Conservation (phyloP, 2,329 filamentous ascomycete genomes). For the Hypoxylon sp. region DNA sequence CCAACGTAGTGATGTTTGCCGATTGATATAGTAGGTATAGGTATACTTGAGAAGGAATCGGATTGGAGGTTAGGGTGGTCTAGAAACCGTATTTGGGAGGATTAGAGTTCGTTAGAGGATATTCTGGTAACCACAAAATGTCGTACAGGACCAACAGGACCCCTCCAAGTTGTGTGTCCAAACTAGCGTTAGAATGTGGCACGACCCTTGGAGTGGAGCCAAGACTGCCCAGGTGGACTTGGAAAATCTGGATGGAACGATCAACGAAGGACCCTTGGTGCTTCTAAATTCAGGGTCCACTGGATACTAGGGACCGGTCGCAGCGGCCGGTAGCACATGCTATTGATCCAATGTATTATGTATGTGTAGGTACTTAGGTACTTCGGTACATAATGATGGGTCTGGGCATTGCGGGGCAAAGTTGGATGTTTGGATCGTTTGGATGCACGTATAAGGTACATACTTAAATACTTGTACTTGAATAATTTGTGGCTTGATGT, state of each 20-base stretch:
- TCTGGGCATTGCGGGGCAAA: slow-evolving; percentile 16
- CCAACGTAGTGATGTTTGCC: slow-evolving; percentile 3
- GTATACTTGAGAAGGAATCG: no score
- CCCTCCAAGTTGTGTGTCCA: slow-evolving; percentile 43
- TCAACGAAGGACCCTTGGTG: slow-evolving; percentile 46
- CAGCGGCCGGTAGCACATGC: slow-evolving; percentile 7
- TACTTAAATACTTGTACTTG: background rate
- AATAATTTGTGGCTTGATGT: no score
- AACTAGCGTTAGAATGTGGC: slow-evolving; percentile 36
- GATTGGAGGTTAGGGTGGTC: background rate
- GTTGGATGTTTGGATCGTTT: background rate
- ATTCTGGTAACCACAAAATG: slow-evolving; percentile 21
- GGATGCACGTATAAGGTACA: background rate
- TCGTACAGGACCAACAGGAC: slow-evolving; percentile 13
- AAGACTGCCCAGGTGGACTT: background rate
- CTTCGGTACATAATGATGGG: slow-evolving; percentile 9
- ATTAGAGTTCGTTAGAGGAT: slow-evolving; percentile 4
- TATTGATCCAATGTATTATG: slow-evolving; percentile 2
- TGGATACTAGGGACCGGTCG: slow-evolving; percentile 11
- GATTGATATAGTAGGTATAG: slow-evolving; percentile 6
- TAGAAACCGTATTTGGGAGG: slow-evolving; percentile 3
- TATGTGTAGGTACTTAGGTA: background rate
- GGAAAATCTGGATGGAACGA: slow-evolving; percentile 45
- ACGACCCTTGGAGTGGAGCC: slow-evolving; percentile 42
- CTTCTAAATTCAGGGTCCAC: slow-evolving; percentile 47